Conservation (phyloP, 1,284 basidiomycete genomes). For the Exobasidium cylindrosporum region DNA sequence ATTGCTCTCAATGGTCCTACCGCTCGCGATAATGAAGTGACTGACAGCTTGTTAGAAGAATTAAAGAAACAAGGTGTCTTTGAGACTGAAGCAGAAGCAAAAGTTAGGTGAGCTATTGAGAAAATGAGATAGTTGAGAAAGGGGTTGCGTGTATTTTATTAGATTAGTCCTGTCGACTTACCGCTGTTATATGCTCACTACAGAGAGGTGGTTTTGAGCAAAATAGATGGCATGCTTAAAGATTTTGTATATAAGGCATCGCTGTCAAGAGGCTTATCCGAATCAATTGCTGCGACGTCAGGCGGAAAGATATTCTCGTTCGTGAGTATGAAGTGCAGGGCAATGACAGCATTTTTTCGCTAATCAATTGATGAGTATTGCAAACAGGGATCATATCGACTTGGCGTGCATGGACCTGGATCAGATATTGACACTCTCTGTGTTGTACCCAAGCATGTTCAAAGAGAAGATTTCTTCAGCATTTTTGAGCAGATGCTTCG, state of each 20-base stretch:
- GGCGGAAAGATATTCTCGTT: conserved; percentile 99
- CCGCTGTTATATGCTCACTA: background rate
- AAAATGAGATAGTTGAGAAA: background rate
- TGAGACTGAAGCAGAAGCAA: conserved; percentile 83
- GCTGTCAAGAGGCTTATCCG: conserved; percentile 75
- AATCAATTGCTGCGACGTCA: conserved; percentile 76
- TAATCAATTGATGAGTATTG: background rate
- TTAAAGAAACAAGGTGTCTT: conserved; percentile 81
- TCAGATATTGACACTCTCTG: conserved; percentile 98
- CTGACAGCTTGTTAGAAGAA: conserved; percentile 81
- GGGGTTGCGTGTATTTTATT: too few relatives aligned
- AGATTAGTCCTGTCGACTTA: conserved; percentile 5
- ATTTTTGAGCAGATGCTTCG: conserved; percentile 86
- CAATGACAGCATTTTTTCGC: background rate
- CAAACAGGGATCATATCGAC: conserved; percentile 48
- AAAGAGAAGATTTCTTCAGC: conserved; percentile 91
- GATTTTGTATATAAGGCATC: conserved; percentile 87
- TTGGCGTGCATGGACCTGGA: conserved; percentile 94
- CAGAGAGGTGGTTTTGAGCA: conserved; percentile 89
- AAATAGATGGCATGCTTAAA: conserved; percentile 83
- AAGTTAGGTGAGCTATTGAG: conserved; percentile 70
- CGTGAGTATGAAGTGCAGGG: conserved; percentile 63
- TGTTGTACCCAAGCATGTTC: conserved; percentile 93
- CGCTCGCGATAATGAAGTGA: conserved; percentile 60
- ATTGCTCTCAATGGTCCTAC: conserved; percentile 64